These are phyloP conservation scores for Orychophragmus violaceus DNA, from an alignment of 345 rosid species.

Conservation along the genomic window DNA sequence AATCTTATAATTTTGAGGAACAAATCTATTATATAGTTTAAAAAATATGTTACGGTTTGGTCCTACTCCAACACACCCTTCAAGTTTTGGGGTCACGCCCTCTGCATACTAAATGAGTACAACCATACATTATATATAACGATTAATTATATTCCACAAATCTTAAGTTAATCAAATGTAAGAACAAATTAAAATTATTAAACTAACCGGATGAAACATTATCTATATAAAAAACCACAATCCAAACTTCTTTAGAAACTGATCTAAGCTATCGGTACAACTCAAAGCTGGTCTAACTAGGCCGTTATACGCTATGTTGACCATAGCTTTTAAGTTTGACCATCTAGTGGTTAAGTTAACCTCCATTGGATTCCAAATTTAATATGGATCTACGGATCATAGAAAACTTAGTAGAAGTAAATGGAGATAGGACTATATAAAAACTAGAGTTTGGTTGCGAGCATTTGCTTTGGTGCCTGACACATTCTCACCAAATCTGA, in stretches of 20 bases:
- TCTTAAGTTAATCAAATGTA: neutral
- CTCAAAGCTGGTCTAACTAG: neutral
- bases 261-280: neutral
- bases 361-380: slow-evolving; percentile 14
- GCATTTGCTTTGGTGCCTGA: slow-evolving; percentile 27
- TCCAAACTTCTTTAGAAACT: neutral
- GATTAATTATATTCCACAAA: neutral
- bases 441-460: neutral
- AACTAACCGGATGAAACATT: neutral
- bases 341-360: no score
- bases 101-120: slow-evolving; percentile 19
- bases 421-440: neutral
- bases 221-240: neutral
- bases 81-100: slow-evolving; percentile 20
- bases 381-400: neutral
- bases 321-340: neutral
- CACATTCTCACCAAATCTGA: slow-evolving; percentile 30
- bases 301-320: neutral
- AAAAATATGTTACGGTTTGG: slow-evolving; percentile 22
- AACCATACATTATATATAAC: neutral
- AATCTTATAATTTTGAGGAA: neutral
- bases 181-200: neutral
- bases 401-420: neutral
- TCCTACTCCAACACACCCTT: slow-evolving; percentile 19
- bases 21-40: neutral